Percentiles rank a stretch among this genome's conserved stretches.
Conservation (phyloP, 306 rosid species). For the Arachis hypogaea region DNA sequence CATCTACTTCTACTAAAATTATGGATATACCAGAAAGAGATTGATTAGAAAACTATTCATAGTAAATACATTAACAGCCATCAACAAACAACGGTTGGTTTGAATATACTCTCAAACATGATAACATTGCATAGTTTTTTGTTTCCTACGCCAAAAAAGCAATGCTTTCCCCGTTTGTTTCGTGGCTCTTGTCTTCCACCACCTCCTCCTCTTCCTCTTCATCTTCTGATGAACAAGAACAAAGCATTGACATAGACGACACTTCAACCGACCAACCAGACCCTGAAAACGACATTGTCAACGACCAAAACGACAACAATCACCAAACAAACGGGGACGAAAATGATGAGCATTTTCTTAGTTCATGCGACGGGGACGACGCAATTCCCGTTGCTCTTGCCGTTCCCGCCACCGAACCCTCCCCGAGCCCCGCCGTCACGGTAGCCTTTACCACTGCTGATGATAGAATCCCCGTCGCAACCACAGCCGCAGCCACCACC, state of each 20-base stretch:
- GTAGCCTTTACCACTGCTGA: slow-evolving; percentile 35
- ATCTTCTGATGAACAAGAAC: slow-evolving; percentile 27
- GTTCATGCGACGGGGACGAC: slow-evolving; percentile 27
- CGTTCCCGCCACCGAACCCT: slow-evolving; percentile 31
- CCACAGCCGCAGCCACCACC: slow-evolving; percentile 14
- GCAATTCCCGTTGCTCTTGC: slow-evolving; percentile 38
- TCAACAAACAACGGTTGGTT: slow-evolving; percentile 22
- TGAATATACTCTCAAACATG: slow-evolving; percentile 26
- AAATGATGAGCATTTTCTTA: slow-evolving; percentile 24
- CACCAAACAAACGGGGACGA: slow-evolving; percentile 17
- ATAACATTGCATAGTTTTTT: neutral
- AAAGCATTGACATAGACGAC: neutral
- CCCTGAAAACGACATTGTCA: slow-evolving; percentile 18
- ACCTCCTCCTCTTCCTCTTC: slow-evolving; percentile 35
- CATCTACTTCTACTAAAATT: too few species aligned
- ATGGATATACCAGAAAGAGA: neutral
- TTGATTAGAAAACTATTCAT: slow-evolving; percentile 21
- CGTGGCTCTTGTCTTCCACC: slow-evolving; percentile 46
- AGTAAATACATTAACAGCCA: slow-evolving; percentile 39
- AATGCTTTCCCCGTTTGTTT: slow-evolving; percentile 49
- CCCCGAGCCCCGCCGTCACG: slow-evolving; percentile 41
- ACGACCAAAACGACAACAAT: neutral
- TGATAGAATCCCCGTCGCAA: neutral
- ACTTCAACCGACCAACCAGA: slow-evolving; percentile 12
- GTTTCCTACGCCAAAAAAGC: slow-evolving; percentile 20